These are phyloP conservation scores for Thyridium curvatum DNA, from an alignment of 2,329 filamentous ascomycete species.

Conservation along the genomic window DNA sequence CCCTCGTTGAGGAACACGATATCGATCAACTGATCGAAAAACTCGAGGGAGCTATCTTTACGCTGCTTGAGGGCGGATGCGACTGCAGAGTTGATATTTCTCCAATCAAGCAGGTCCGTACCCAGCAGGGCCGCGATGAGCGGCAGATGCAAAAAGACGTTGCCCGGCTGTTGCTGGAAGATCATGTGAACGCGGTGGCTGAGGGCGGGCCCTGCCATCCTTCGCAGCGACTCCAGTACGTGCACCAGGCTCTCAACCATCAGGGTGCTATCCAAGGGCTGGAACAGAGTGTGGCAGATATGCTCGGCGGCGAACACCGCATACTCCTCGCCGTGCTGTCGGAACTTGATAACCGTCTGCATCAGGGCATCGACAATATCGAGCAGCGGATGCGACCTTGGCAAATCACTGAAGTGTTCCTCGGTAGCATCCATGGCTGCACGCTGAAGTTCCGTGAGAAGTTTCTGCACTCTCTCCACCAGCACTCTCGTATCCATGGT, in stretches of 20 bases:
- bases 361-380: constrained; percentile 57
- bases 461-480: constrained; percentile 50
- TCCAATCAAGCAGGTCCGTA: constrained; percentile 57
- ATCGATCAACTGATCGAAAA: constrained; percentile 75
- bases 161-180: constrained; percentile 50
- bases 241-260: constrained; percentile 57
- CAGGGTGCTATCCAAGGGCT: constrained; percentile 43
- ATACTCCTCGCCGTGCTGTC: constrained; percentile 55
- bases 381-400: constrained; percentile 51
- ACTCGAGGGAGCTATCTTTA: constrained; percentile 67
- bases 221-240: constrained; percentile 53
- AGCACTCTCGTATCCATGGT: constrained; percentile 45
- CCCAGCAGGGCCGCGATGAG: constrained; percentile 51
- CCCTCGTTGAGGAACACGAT: constrained; percentile 72
- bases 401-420: constrained; percentile 54
- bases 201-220: constrained; percentile 49
- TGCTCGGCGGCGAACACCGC: constrained; percentile 53
- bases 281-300: constrained; percentile 51
- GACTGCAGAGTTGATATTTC: constrained; percentile 63
- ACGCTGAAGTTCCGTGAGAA: constrained; percentile 50
- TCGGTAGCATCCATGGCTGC: constrained; percentile 47
- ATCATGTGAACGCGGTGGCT: constrained; percentile 48
- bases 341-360: constrained; percentile 56
- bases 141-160: constrained; percentile 50
- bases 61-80: constrained; percentile 66